phyloP scores from a whole-genome alignment of 805 yeast species.

The Suhomyces faveliae region DNA sequence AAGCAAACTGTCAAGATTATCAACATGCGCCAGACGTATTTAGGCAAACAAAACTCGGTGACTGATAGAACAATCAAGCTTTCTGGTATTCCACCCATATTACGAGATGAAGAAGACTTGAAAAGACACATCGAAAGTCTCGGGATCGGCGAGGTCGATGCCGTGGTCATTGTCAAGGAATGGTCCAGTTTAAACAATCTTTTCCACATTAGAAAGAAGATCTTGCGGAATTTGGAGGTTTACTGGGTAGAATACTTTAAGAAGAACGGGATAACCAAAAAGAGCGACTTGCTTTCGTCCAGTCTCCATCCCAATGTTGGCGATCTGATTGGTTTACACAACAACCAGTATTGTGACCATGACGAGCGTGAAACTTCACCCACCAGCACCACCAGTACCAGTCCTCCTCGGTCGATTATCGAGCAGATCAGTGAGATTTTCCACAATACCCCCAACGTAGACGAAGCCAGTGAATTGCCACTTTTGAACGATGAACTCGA shows the following conservation, averaged over 20 bases:
- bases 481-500: conserved; percentile 25
- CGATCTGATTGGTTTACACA: conserved; percentile 23
- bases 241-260: conserved; percentile 70
- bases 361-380: conserved; percentile 9
- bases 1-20: conserved; percentile 74
- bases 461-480: conserved; percentile 18
- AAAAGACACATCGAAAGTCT: conserved; percentile 73
- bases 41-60: conserved; percentile 83
- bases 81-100: conserved; percentile 83
- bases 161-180: conserved; percentile 78
- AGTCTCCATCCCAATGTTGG: conserved; percentile 28
- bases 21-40: conserved; percentile 69
- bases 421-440: conserved; percentile 29
- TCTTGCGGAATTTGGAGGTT: conserved; percentile 60
- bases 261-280: conserved; percentile 27
- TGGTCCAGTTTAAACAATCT: conserved; percentile 75
- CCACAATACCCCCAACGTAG: conserved; percentile 12
- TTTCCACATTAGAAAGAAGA: conserved; percentile 54
- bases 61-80: conserved; percentile 88
- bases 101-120: conserved; percentile 69
- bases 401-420: conserved; percentile 16
- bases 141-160: conserved; percentile 75
- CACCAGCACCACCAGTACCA: conserved; percentile 1
- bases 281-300: conserved; percentile 27
- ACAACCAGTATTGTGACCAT: neutral